These are phyloP conservation scores for Colletotrichum sp. DNA, from an alignment of 2,329 filamentous ascomycete genomes.

Conservation along the genomic window DNA sequence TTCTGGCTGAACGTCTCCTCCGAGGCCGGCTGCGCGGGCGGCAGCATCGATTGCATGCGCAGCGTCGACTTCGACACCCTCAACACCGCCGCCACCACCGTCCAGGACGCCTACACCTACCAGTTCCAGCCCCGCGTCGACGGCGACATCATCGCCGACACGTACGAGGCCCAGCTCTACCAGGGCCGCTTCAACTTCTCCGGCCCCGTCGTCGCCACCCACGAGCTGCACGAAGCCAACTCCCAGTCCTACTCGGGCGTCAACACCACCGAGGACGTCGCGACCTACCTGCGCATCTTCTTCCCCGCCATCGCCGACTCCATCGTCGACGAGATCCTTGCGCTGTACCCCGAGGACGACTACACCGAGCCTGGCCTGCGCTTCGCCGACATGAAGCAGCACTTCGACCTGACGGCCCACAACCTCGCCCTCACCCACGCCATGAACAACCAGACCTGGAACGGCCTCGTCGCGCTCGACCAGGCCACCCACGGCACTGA, in stretches of 20 bases:
- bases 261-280: slow-evolving; percentile 43
- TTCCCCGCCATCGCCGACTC: slow-evolving; percentile 24
- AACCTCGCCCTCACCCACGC: slow-evolving; percentile 1
- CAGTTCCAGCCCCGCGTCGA: slow-evolving; percentile 40
- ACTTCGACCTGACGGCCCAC: neutral
- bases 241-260: slow-evolving; percentile 50
- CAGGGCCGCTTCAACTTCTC: slow-evolving; percentile 30
- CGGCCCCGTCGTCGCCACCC: slow-evolving; percentile 15
- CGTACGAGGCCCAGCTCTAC: slow-evolving; percentile 32
- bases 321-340: slow-evolving; percentile 43
- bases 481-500: neutral
- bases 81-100: neutral
- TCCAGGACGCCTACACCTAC: neutral
- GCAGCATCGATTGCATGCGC: slow-evolving; percentile 1
- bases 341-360: slow-evolving; percentile 1
- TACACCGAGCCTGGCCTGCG: neutral
- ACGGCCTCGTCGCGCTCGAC: neutral
- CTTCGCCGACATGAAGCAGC: slow-evolving; percentile 2
- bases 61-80: slow-evolving; percentile 2
- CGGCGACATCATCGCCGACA: slow-evolving; percentile 33
- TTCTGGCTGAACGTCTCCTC: slow-evolving; percentile 2
- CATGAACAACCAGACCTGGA: neutral
- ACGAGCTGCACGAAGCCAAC: slow-evolving; percentile 48
- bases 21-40: neutral
- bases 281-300: slow-evolving; percentile 36